Percentiles rank a stretch among this genome's conserved stretches.
Evolutionary conservation across 2,329 filamentous ascomycete species (phyloP).

Genomic region (Ophiostoma montium): DNA sequence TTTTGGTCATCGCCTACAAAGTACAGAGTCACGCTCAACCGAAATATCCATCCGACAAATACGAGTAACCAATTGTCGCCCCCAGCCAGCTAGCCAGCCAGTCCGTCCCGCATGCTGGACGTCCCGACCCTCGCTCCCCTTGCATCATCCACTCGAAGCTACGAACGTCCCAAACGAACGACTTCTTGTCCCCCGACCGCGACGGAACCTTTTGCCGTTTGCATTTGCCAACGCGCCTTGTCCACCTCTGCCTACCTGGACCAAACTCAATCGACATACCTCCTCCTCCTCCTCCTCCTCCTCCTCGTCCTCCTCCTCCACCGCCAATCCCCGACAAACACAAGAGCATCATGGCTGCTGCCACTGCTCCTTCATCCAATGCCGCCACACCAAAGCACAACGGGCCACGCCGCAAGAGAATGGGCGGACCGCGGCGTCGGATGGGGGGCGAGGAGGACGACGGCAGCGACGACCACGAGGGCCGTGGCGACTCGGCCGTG

Average conservation of each 20-base stretch:
- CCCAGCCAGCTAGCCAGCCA: too few relatives aligned
- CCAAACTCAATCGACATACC: neutral
- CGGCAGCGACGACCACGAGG: constrained; percentile 48
- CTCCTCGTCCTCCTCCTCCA: neutral
- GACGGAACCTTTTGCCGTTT: too few relatives aligned
- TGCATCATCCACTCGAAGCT: too few relatives aligned
- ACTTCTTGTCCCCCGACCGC: too few relatives aligned
- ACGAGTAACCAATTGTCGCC: too few relatives aligned
- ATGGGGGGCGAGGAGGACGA: constrained; percentile 53
- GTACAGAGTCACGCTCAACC: too few relatives aligned
- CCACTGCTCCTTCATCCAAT: constrained; percentile 4
- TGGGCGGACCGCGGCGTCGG: constrained; percentile 53
- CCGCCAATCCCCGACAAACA: neutral
- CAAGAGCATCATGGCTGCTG: constrained; percentile 9
- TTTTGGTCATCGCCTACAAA: neutral
- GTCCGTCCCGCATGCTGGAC: too few relatives aligned
- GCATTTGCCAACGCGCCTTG: too few relatives aligned
- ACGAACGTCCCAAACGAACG: too few relatives aligned
- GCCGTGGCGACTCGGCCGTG: constrained; percentile 26
- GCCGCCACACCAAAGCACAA: constrained; percentile 5
- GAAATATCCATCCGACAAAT: too few relatives aligned
- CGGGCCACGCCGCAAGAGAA: constrained; percentile 43
- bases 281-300: neutral
- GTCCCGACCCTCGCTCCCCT: too few relatives aligned
- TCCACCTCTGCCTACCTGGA: too few relatives aligned